phyloP scores from a whole-genome alignment of 108 stramenopile genomes.

The Skeletonema marinoi region DNA sequence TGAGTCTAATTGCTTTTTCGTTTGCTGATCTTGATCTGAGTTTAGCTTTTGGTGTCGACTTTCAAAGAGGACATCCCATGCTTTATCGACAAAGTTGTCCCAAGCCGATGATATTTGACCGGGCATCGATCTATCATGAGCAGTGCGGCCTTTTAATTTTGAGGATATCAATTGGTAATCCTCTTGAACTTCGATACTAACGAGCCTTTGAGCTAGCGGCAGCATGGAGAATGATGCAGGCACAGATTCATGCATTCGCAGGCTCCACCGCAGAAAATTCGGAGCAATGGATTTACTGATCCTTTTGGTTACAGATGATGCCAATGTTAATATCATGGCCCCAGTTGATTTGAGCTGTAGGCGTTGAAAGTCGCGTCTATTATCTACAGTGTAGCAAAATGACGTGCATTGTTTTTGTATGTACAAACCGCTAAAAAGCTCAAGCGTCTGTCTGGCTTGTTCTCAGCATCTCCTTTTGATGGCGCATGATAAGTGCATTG shows the following conservation, averaged over 20 bases:
- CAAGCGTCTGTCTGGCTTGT: too few species aligned
- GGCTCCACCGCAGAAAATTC: conserved; percentile 31
- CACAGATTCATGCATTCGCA: conserved; percentile 22
- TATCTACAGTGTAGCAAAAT: too few species aligned
- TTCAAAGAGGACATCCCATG: conserved; percentile 39
- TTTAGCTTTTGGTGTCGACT: conserved; percentile 22
- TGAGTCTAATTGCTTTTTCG: conserved; percentile 1
- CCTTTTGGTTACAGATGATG: conserved; percentile 31
- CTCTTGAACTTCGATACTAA: conserved; percentile 63
- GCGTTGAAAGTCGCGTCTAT: too few species aligned
- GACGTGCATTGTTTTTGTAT: too few species aligned
- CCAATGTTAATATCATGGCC: conserved; percentile 1
- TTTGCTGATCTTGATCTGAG: conserved; percentile 1
- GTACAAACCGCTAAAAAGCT: too few species aligned
- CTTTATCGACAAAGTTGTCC: conserved; percentile 42
- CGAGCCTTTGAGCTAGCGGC: conserved; percentile 54
- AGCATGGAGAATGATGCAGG: conserved; percentile 33
- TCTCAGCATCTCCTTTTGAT: too few species aligned
- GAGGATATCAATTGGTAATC: conserved; percentile 12
- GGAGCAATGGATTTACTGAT: conserved; percentile 40
- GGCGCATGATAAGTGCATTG: not conserved
- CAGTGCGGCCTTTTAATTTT: conserved; percentile 2
- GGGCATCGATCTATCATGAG: not conserved
- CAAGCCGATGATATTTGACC: conserved; percentile 14
- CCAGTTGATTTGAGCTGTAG: not conserved